Evolutionary conservation across 805 yeast genomes (phyloP), one percentile per base, ranked within the genome.

Genomic region (Yamadazyma takamatsuzukensis): DNA sequence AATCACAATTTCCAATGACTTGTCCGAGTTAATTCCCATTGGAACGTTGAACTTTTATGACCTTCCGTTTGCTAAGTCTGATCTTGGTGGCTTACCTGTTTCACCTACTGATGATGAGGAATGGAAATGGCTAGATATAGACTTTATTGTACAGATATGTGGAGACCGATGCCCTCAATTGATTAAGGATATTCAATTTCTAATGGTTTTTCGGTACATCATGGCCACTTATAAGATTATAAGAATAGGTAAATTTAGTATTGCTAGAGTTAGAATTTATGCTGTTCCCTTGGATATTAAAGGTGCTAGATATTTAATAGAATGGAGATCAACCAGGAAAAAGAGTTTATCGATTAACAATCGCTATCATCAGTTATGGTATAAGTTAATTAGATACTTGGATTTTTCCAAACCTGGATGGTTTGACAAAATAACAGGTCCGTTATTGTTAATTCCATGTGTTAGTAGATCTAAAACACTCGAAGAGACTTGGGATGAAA

Each of bases 51-150:
- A 59, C 42, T 55, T 73, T 29, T 48, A 54, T 32, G 56, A 67
- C 21, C 43, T 67, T 1, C 83, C 83, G 1, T 36, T 54, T 1
- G 42, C 59, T 3, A 56, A 61, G 0, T 54, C 61, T 10, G 59
- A 59, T 21, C 37, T 52, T 16, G 47, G 53, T 3, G 72, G 71
- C 0, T 34, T 59, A 9, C 19, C 25, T 19, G 36, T 27, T 0
- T 37, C 35, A n/a, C 13, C 6, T 10, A 27, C 15, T 11, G 19
- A 21, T 6, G 5, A 11, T 7, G 21, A 60, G 45, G 67, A 63
- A 1, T 79, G 84, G 83, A 45, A 30, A 30, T 78, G 83, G 84
- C 53, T 76, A 11, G 78, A 76, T 39, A 57, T 72, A 7, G 73
- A 73, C 12, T 59, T 46, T 38, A 49, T 64, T 4, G 32, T 39